A percentile compares a stretch with the other conserved stretches of the same genome.
These are phyloP conservation scores for Gaultheria prostrata DNA, from an alignment of 148 eudicot species.

Conservation along the genomic window DNA sequence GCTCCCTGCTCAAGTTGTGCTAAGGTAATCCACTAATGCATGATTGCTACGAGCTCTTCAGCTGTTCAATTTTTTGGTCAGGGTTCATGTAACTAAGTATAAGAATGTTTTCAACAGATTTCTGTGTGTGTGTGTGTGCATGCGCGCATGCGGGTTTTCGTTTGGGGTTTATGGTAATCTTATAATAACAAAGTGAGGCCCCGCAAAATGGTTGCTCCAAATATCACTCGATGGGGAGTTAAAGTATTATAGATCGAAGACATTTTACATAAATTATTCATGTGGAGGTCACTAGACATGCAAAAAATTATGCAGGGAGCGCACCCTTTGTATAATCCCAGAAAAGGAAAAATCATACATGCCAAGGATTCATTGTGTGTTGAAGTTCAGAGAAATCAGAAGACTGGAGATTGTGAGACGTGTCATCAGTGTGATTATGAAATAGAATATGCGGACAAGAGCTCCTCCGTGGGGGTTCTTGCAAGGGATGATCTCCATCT, in stretches of 20 bases:
- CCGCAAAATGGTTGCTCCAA: neutral
- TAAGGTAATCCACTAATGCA: constrained; percentile 35
- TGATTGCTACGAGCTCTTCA: neutral
- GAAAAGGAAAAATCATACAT: constrained; percentile 36
- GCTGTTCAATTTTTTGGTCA: neutral
- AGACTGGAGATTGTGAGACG: constrained; percentile 29
- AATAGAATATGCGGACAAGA: constrained; percentile 64
- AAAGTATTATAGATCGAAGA: neutral
- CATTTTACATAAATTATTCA: neutral
- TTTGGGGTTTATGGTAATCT: neutral
- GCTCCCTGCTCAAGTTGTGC: constrained; percentile 69
- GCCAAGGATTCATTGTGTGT: constrained; percentile 40
- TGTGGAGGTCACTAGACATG: neutral
- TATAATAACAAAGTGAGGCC: neutral
- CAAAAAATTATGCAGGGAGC: constrained; percentile 46
- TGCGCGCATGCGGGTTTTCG: neutral
- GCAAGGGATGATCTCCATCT: constrained; percentile 52
- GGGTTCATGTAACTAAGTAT: neutral
- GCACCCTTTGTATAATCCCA: constrained; percentile 59
- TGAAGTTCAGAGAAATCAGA: constrained; percentile 43
- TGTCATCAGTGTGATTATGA: constrained; percentile 63
- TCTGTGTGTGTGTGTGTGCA: neutral
- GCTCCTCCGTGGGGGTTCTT: constrained; percentile 67
- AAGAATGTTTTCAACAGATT: neutral
- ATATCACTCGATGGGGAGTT: neutral